Base-by-base conservation (phyloP, 768 basidiomycete genomes). In the Termitomyces sp. region DNA sequence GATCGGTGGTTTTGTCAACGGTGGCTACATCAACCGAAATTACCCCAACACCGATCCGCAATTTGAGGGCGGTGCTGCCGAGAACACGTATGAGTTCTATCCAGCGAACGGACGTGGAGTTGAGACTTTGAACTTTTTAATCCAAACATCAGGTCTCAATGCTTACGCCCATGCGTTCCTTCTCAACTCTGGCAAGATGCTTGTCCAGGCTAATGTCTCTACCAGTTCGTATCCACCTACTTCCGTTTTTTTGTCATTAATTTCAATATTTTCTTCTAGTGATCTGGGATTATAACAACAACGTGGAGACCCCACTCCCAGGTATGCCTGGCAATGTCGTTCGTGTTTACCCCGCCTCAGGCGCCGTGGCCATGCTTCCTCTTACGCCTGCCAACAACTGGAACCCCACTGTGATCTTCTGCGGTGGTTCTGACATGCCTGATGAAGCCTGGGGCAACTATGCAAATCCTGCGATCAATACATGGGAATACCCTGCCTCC, bases 381-480 rank as follows among this genome's bases (percentile, higher is more conserved):
- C 79, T 98, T 17, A 95, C 91, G 0, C 88, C 90, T 1, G 88
- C 79, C 23, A 97, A 96, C 74, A 88, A 91, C 67, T 98, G 91
- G 69, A 82, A 79, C 0, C 91, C 88, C 0, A 91, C 92, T 0
- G 66, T 97, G 41, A 64, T 98, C 40, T 95, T 98, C 73, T 98
- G 95, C 61, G 96, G 96, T 56, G 96, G 96, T 37, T 82, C 84
- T 8, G 78, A 88, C 67, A 87, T 96, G 81, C 77, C 85, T 2
- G 85, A 83, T 19, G 76, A 78, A 11, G 77, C 76, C 44, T 96
- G 85, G 75, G 92, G 92, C 52, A 80, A 91, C 68, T 94, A 93
- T 64, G 77, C 84, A 3, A 80, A 73, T 67, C 89, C 91, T n/a
- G 79, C 75, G 60, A 83, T 83, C 68, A 80, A 93, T 71, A 90